A percentile compares a stretch with the other conserved stretches of the same genome.
These are phyloP conservation scores for Magnaporthales sp. DNA, from an alignment of 2,329 filamentous ascomycete species.

Conservation along the genomic window DNA sequence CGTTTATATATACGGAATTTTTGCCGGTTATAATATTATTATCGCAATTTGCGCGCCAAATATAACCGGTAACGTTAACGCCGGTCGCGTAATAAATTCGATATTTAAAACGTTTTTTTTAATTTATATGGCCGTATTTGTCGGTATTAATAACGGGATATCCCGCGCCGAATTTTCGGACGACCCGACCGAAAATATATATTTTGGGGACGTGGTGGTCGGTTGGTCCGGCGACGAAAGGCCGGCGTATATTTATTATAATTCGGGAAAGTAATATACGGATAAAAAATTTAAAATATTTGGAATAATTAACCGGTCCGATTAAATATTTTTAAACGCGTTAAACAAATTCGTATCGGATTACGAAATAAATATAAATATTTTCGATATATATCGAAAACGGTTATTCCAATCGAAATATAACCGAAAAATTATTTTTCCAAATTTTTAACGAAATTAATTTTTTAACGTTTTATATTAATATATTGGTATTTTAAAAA, in stretches of 20 bases:
- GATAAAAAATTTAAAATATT: neutral
- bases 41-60: slow-evolving; percentile 8
- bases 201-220: slow-evolving; percentile 9
- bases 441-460: neutral
- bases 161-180: neutral
- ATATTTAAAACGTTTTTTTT: slow-evolving; percentile 12
- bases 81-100: slow-evolving; percentile 1
- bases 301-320: neutral
- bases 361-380: neutral
- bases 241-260: slow-evolving; percentile 16
- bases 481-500: neutral
- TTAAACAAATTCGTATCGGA: slow-evolving; percentile 1
- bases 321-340: neutral
- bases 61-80: slow-evolving; percentile 10
- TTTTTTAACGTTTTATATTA: neutral
- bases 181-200: slow-evolving; percentile 6
- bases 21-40: slow-evolving; percentile 10
- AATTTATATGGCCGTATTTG: slow-evolving; percentile 10
- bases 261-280: slow-evolving; percentile 12
- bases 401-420: neutral
- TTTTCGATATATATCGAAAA: too few species aligned
- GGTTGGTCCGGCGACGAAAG: slow-evolving; percentile 13
- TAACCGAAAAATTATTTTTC: neutral
- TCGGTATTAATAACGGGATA: slow-evolving; percentile 10
- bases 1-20: slow-evolving; percentile 7